A percentile compares a stretch with the other conserved stretches of the same genome.
phyloP scores from a whole-genome alignment of 139 green algal genomes.

The Micractinium conductrix region DNA sequence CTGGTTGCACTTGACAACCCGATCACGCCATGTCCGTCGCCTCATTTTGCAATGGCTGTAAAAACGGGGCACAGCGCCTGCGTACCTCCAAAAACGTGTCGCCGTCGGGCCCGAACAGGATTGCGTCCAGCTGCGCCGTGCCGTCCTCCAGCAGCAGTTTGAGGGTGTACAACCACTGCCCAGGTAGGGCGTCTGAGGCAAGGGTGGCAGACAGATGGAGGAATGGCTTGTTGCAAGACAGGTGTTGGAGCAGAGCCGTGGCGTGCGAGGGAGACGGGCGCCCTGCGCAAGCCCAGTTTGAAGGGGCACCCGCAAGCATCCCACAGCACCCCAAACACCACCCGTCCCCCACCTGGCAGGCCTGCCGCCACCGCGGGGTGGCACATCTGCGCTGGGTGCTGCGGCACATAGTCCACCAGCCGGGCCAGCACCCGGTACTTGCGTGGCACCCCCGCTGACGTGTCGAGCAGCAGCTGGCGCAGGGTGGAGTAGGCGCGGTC shows the following conservation, averaged over 20 bases:
- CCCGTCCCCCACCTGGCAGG: not conserved
- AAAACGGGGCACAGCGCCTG: too few relatives aligned
- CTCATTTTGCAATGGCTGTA: too few relatives aligned
- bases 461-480: slow-evolving; percentile 33
- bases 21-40: too few relatives aligned
- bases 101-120: slow-evolving; percentile 46
- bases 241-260: not conserved
- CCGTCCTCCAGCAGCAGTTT: slow-evolving; percentile 48
- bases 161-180: slow-evolving; percentile 33
- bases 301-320: too few relatives aligned
- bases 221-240: too few relatives aligned
- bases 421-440: slow-evolving; percentile 42
- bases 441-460: not conserved
- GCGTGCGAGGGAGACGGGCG: not conserved
- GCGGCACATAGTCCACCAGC: slow-evolving; percentile 34
- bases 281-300: too few relatives aligned
- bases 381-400: slow-evolving; percentile 20
- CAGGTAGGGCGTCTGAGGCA: not conserved
- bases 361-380: slow-evolving; percentile 11
- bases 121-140: slow-evolving; percentile 45
- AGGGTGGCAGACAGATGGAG: too few relatives aligned
- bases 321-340: too few relatives aligned
- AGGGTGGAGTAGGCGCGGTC: slow-evolving; percentile 31
- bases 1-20: too few relatives aligned
- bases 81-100: slow-evolving; percentile 48